Base-by-base conservation (phyloP, 352 stramenopile genomes). In the Globisporangium polare region DNA sequence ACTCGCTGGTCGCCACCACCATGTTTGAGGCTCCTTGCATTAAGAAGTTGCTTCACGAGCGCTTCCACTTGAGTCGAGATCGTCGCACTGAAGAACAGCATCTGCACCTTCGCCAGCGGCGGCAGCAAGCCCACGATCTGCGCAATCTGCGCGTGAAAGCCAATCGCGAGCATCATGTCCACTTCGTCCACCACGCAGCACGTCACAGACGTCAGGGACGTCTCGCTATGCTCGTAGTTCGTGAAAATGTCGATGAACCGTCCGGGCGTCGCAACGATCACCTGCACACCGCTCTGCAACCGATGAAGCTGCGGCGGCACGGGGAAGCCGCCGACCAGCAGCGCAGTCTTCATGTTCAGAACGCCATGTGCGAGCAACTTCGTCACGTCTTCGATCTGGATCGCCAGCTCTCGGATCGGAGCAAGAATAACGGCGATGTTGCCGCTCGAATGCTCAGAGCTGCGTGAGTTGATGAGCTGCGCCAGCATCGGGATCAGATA, bases 141-240 rank as follows among this genome's bases (percentile, higher is more conserved):
- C 2, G 62, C 61, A 20, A 91, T 69, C n/a, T 76, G 68, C 8
- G 68, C 54, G 20, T 60, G 68, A 71, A 91, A 93, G 1, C 78
- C 82, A 47, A 77, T 65, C 47, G 77, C 78, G 43, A 90, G 61
- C 77, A 93, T 88, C 57, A 83, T 71, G 57, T 93, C 84, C 18
- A 90, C 78, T 76, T 93, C 84, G 58, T 93, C 84, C 31, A 93
- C 54, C 1, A 91, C 67, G 51, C 80, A 89, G 17, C 68, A 77
- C 12, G 71, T 71, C n/a, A 83, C 73, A 12, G 72, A 60, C 12
- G 64, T 49, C 18, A 81, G 53, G 33, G 71, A 49, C 8, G 50
- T 26, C 8, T 12, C 54, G 13, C 35, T 12, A 3, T 55, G 5
- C 3, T 53, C 45, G 27, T 59, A 43, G n/a, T 47, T 63, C 22